Conservation (phyloP, 495 filamentous ascomycete genomes). For the Haplographium delicatum region DNA sequence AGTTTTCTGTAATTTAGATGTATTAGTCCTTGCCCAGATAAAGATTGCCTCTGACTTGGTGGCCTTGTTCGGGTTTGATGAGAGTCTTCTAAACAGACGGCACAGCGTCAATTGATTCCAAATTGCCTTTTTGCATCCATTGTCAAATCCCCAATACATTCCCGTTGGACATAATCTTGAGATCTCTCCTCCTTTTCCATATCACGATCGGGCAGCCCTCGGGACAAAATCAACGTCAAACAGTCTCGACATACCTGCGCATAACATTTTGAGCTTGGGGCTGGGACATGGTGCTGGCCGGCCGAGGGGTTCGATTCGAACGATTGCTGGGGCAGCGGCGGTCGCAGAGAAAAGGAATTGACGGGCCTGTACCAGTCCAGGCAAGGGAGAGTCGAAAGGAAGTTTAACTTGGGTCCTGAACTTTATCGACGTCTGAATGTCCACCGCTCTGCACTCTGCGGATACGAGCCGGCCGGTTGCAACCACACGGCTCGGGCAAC, state of each 20-base stretch:
- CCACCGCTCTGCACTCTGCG: constrained; percentile 10
- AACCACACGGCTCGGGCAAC: constrained; percentile 15
- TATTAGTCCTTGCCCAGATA: not conserved
- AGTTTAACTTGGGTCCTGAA: not conserved
- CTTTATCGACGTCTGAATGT: constrained; percentile 3
- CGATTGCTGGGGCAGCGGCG: not conserved
- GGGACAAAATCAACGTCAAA: not conserved
- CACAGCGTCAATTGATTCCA: too few species aligned
- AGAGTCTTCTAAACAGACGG: too few species aligned
- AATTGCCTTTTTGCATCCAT: too few species aligned
- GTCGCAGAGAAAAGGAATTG: not conserved
- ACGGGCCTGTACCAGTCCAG: constrained; percentile 14
- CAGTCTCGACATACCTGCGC: constrained; percentile 52
- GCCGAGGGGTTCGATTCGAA: constrained; percentile 6
- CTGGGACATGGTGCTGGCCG: constrained; percentile 34
- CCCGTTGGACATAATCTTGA: not conserved
- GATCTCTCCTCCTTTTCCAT: not conserved
- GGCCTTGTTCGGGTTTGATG: too few species aligned
- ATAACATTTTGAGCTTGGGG: constrained; percentile 63
- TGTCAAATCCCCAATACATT: not conserved
- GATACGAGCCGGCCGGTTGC: constrained; percentile 20
- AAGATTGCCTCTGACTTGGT: too few species aligned
- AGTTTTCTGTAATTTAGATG: constrained; percentile 69
- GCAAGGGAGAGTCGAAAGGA: constrained; percentile 4
- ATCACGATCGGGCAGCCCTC: not conserved